phyloP scores from a whole-genome alignment of 2,329 filamentous ascomycete species.

The Plenodomus biglobosus region DNA sequence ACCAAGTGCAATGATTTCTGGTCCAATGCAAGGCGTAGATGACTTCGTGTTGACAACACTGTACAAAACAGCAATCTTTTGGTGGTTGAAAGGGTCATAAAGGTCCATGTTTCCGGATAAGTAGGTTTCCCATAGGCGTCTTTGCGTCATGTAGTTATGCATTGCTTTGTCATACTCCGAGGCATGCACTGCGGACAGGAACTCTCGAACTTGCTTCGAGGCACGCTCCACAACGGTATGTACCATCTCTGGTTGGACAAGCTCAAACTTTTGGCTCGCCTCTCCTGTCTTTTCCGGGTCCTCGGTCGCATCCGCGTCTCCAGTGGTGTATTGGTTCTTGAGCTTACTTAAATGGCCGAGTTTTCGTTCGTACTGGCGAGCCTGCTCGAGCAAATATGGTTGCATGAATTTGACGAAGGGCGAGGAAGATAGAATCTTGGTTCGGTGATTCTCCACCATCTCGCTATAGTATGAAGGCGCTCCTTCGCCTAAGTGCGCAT shows the following conservation, averaged over 20 bases:
- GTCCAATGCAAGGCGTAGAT: constrained; percentile 89
- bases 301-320: constrained; percentile 28
- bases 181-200: constrained; percentile 91
- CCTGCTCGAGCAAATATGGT: constrained; percentile 88
- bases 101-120: constrained; percentile 83
- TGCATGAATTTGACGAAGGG: constrained; percentile 95
- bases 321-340: constrained; percentile 66
- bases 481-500: constrained; percentile 67
- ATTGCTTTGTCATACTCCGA: constrained; percentile 95
- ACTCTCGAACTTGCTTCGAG: constrained; percentile 85
- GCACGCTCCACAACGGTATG: constrained; percentile 78
- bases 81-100: constrained; percentile 93
- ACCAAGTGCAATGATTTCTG: constrained; percentile 82
- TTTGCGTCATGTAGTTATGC: constrained; percentile 92
- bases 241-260: constrained; percentile 95
- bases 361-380: constrained; percentile 84
- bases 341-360: constrained; percentile 80
- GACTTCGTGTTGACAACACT: constrained; percentile 92
- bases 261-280: constrained; percentile 71
- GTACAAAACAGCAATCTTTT: constrained; percentile 93
- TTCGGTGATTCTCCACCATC: constrained; percentile 90
- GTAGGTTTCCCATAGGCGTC: constrained; percentile 93
- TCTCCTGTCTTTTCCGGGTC: constrained; percentile 28
- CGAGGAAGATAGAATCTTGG: constrained; percentile 89
- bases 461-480: constrained; percentile 94